Evolutionary conservation across 176 grass and related monocot genomes (phyloP).

Genomic region (Eragrostis curvula): DNA sequence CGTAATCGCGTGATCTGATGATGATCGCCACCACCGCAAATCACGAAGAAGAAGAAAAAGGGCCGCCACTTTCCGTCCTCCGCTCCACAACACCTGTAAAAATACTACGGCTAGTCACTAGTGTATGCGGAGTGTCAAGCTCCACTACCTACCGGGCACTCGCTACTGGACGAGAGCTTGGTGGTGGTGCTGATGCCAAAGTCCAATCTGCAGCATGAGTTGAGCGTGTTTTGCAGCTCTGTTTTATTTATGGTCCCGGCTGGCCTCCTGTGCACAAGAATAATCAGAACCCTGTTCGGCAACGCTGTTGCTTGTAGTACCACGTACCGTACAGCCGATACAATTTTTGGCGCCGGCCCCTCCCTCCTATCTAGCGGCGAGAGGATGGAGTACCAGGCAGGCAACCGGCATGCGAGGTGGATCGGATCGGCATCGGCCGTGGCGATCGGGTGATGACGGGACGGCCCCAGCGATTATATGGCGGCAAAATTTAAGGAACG

Average conservation of each 20-base stretch:
- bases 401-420: not conserved
- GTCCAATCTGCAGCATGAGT: not conserved
- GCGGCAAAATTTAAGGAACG: not conserved
- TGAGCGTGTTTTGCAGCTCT: not conserved
- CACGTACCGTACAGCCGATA: not conserved
- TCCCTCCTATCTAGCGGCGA: no score
- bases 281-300: not conserved
- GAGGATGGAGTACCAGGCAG: no score
- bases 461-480: not conserved
- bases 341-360: not conserved
- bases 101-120: not conserved
- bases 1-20: not conserved
- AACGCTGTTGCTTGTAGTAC: not conserved
- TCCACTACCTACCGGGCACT: not conserved
- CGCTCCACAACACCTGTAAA: constrained; percentile 15
- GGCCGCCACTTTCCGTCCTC: not conserved
- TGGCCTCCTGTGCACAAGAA: no score
- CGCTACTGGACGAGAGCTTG: not conserved
- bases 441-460: not conserved
- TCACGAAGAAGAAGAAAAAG: not conserved
- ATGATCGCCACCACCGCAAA: not conserved
- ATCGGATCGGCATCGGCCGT: not conserved
- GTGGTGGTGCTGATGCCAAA: no score
- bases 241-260: no score
- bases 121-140: not conserved